phyloP scores from a whole-genome alignment of 2,329 filamentous ascomycete genomes.

The Sporothrix brunneoviolacea region DNA sequence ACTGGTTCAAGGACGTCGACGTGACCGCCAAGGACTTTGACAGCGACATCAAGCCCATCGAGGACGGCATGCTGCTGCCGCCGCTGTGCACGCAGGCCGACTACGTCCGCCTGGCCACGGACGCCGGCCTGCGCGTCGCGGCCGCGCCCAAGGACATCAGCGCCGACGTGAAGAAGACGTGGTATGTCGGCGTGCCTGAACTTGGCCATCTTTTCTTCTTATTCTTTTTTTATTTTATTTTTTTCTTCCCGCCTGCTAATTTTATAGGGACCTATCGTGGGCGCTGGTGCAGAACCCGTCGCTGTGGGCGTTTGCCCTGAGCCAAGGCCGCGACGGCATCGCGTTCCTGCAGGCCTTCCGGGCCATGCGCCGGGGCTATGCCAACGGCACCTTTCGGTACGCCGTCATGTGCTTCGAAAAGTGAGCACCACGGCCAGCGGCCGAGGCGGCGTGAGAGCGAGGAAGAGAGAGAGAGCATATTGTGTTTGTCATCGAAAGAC shows the following conservation, averaged over 20 bases:
- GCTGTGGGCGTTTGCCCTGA: slow-evolving; percentile 55
- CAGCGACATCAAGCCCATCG: slow-evolving; percentile 52
- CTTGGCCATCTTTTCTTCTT: no score
- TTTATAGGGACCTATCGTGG: slow-evolving; percentile 55
- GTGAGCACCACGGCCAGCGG: background rate
- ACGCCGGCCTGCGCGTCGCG: slow-evolving; percentile 40
- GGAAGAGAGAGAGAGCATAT: no score
- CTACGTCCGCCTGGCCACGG: slow-evolving; percentile 44
- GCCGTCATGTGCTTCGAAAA: slow-evolving; percentile 48
- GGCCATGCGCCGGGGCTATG: slow-evolving; percentile 54
- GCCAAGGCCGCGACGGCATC: slow-evolving; percentile 53
- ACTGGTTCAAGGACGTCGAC: slow-evolving; percentile 53
- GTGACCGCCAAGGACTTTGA: slow-evolving; percentile 38
- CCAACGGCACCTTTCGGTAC: slow-evolving; percentile 52
- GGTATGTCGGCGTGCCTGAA: no score
- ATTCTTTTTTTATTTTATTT: background rate
- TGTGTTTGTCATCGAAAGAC: no score
- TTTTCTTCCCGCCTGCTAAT: background rate
- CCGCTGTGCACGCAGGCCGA: slow-evolving; percentile 47
- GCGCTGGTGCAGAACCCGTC: slow-evolving; percentile 51
- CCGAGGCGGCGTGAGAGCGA: no score
- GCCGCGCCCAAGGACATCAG: slow-evolving; percentile 50
- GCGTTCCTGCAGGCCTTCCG: slow-evolving; percentile 56
- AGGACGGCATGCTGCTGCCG: slow-evolving; percentile 55
- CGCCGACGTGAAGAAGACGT: slow-evolving; percentile 51